Percentiles rank a stretch among this genome's conserved stretches.
phyloP scores from a whole-genome alignment of 805 yeast species.

The Clavispora phyllophila region DNA sequence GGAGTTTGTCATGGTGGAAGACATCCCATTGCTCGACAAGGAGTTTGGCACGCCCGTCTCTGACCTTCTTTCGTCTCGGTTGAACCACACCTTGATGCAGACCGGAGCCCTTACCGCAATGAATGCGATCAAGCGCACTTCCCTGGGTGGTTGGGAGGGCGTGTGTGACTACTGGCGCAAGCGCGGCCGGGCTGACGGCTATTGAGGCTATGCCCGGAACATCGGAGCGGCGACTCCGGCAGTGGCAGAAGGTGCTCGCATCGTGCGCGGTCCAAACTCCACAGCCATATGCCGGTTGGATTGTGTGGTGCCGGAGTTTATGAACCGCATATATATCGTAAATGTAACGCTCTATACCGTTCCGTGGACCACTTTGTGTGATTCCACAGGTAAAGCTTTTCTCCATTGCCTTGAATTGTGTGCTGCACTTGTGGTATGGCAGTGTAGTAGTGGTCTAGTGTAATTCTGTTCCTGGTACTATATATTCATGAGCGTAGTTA shows the following conservation, averaged over 20 bases:
- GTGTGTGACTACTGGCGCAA: constrained; percentile 92
- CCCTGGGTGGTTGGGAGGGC: constrained; percentile 49
- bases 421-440: too few relatives aligned
- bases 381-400: too few relatives aligned
- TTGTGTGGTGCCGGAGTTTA: not conserved
- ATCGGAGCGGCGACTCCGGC: too few relatives aligned
- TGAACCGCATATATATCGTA: not conserved
- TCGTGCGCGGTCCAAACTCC: not conserved
- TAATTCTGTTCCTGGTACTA: too few relatives aligned
- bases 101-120: constrained; percentile 37
- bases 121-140: constrained; percentile 44
- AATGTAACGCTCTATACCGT: too few relatives aligned
- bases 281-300: not conserved
- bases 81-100: constrained; percentile 24
- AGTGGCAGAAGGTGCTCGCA: too few relatives aligned
- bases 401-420: too few relatives aligned
- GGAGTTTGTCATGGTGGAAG: constrained; percentile 57
- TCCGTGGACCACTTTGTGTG: too few relatives aligned
- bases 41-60: constrained; percentile 27
- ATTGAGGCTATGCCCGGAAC: constrained; percentile 20
- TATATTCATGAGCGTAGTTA: too few relatives aligned
- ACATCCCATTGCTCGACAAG: constrained; percentile 33
- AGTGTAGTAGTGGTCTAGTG: too few relatives aligned
- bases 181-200: constrained; percentile 68
- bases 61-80: not conserved